A percentile compares a stretch with the other conserved stretches of the same genome.
These are phyloP conservation scores for Boletus insuetus DNA, from an alignment of 768 basidiomycete genomes.

Conservation along the genomic window DNA sequence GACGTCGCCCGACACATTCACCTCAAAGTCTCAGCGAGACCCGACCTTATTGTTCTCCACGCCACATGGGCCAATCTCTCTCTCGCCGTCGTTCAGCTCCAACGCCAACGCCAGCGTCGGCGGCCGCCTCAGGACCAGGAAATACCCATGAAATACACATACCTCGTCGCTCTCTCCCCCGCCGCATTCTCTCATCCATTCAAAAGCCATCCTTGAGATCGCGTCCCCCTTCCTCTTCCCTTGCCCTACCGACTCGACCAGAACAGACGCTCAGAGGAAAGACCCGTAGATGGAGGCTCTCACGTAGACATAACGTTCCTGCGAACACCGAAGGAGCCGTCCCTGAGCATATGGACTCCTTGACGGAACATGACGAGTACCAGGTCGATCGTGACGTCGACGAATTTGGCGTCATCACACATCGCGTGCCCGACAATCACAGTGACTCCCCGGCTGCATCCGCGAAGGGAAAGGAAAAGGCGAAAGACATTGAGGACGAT, in stretches of 20 bases:
- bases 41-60: not conserved
- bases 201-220: constrained; percentile 24
- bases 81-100: constrained; percentile 27
- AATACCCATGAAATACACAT: not conserved
- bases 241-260: constrained; percentile 19
- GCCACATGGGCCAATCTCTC: constrained; percentile 31
- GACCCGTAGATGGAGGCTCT: constrained; percentile 26
- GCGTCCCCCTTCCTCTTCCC: constrained; percentile 10
- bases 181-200: constrained; percentile 34
- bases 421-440: constrained; percentile 29
- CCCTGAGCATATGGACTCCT: constrained; percentile 12
- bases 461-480: constrained; percentile 39
- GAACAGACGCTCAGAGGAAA: constrained; percentile 29
- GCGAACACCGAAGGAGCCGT: constrained; percentile 16
- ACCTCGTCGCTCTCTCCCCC: constrained; percentile 28
- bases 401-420: constrained; percentile 27
- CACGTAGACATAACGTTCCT: constrained; percentile 15
- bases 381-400: constrained; percentile 29
- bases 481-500: constrained; percentile 15
- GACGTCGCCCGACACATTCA: constrained; percentile 1
- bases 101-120: constrained; percentile 3
- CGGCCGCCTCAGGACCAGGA: constrained; percentile 10
- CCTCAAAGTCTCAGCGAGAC: not conserved
- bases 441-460: constrained; percentile 20
- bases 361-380: constrained; percentile 26